Base-by-base conservation (phyloP, 495 filamentous ascomycete species). In the Annulohypoxylon bovei region DNA sequence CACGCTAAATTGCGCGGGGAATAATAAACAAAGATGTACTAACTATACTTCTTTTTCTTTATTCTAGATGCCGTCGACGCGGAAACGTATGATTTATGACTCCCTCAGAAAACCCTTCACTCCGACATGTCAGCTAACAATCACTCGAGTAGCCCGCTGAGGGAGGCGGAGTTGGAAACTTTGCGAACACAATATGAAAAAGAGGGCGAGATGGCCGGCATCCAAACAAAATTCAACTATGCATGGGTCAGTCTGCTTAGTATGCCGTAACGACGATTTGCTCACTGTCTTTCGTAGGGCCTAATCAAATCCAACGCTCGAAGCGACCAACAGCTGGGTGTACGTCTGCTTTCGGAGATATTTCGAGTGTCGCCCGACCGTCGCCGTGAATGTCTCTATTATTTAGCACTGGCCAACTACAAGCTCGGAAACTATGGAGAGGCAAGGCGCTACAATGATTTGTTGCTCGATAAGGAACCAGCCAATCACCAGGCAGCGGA, bases 211-310 rank as follows among this genome's bases (percentile, higher is more conserved):
- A 97, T 95, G 81, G 96, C 97, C 14, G 93, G 94, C 47, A 88
- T 99, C 27, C 95, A 99, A 79, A 99, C 95, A 47, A 98, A 98
- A 79, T 99, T 99, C 88, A 99, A 99, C 88, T 98, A 93, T 78
- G 95, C 96, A 75, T 99, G 95, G 95, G 93, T 96, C 84, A 42
- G 85, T 62, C 42, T 16, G 27, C 49, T 20, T n/a, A 20, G 12
- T 35, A 40, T 52, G 20, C 7, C 5, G 14, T 16, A 30, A 23
- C 30, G 8, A 54, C 27, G 54, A 35, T 71, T 44, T 60, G 30
- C 59, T 67, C 49, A 52, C 44, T 62, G 30, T 18, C 6, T 53
- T 9, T 16, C 32, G 25, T 64, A 97, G 93, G 95, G 95, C 65
- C 85, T 98, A 55, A 97, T 99, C 78, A 98, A 98, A 85, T 97